phyloP scores from a whole-genome alignment of 768 basidiomycete species.

The Gloeopeniophorella convolvens region DNA sequence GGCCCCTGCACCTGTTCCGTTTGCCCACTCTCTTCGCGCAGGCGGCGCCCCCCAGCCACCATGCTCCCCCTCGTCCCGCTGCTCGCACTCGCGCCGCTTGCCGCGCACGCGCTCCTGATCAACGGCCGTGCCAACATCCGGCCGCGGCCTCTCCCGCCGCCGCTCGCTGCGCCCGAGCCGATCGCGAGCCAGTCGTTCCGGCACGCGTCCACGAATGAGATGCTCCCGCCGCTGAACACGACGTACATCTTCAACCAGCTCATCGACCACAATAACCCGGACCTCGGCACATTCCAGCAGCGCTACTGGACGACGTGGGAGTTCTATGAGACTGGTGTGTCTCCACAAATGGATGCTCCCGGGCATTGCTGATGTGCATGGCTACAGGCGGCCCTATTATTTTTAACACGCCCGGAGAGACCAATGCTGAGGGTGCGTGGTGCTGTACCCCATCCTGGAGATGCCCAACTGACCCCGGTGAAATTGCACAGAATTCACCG shows the following conservation, averaged over 20 bases:
- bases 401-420: slow-evolving; percentile 61
- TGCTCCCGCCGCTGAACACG: slow-evolving; percentile 30
- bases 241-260: slow-evolving; percentile 50
- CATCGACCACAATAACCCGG: slow-evolving; percentile 49
- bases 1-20: too few relatives aligned
- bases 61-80: too few relatives aligned
- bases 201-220: slow-evolving; percentile 21
- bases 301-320: slow-evolving; percentile 68
- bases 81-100: too few relatives aligned
- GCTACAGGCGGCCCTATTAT: slow-evolving; percentile 48
- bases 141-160: neutral
- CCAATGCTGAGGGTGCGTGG: slow-evolving; percentile 39
- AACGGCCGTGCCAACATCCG: slow-evolving; percentile 7
- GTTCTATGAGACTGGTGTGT: slow-evolving; percentile 43
- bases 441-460: neutral
- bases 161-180: neutral
- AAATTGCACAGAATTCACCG: slow-evolving; percentile 26
- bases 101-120: too few relatives aligned
- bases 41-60: too few relatives aligned
- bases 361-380: neutral
- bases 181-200: too few relatives aligned
- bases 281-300: slow-evolving; percentile 68
- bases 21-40: too few relatives aligned
- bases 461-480: neutral
- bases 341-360: too few relatives aligned